Conservation (phyloP, 495 filamentous ascomycete genomes). For the Chaetomium fimeti region DNA sequence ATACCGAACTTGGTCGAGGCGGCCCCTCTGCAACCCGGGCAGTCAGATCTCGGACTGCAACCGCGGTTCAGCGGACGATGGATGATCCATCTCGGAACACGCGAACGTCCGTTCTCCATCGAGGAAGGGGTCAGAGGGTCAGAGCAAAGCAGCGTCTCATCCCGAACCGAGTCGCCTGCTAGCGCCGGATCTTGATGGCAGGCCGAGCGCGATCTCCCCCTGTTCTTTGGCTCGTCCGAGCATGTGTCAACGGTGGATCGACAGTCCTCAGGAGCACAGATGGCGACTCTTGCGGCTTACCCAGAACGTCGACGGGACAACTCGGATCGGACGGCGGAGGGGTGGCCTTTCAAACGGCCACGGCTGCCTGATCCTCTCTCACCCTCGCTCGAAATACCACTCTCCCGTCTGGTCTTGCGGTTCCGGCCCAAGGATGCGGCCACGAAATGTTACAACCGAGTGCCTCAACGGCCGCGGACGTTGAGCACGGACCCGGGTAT, state of each 20-base stretch:
- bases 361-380: not conserved
- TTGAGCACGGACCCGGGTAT: slow-evolving; percentile 15
- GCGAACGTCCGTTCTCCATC: not conserved
- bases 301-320: slow-evolving; percentile 2
- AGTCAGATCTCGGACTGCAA: not conserved
- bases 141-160: not conserved
- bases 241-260: slow-evolving; percentile 16
- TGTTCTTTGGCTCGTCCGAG: slow-evolving; percentile 7
- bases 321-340: not conserved
- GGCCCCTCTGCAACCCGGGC: not conserved
- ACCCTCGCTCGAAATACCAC: not conserved
- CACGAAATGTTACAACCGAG: not conserved
- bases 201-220: not conserved
- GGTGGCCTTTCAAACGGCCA: not conserved
- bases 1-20: not conserved
- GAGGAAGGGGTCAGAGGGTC: not conserved
- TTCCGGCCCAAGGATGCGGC: slow-evolving; percentile 4
- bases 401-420: not conserved
- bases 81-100: slow-evolving; percentile 1
- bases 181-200: slow-evolving; percentile 10
- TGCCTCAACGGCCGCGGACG: slow-evolving; percentile 7
- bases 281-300: not conserved
- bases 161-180: not conserved
- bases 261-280: slow-evolving; percentile 1
- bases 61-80: not conserved